Evolutionary conservation across 2,329 filamentous ascomycete species (phyloP).

Genomic region (Penicillium sp.): DNA sequence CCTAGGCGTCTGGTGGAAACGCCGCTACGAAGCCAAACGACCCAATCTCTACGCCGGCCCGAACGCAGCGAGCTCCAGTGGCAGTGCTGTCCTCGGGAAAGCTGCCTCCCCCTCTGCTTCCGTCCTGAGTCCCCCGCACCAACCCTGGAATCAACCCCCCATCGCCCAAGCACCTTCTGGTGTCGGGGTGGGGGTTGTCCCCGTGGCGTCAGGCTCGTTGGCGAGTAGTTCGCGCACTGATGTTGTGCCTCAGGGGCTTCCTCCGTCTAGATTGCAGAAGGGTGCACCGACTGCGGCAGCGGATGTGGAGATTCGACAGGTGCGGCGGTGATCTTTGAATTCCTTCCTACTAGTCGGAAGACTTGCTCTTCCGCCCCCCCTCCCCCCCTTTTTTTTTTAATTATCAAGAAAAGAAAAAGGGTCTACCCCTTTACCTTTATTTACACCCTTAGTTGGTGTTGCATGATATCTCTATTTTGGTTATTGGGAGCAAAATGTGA

Average conservation of each 20-base stretch:
- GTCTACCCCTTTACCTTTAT: not conserved
- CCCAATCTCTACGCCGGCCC: constrained; percentile 38
- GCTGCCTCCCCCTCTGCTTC: constrained; percentile 3
- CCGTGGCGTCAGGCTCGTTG: constrained; percentile 25
- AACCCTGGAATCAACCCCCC: constrained; percentile 1
- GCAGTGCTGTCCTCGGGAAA: constrained; percentile 23
- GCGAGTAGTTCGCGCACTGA: constrained; percentile 37
- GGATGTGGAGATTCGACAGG: constrained; percentile 32
- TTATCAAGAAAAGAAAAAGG: not conserved
- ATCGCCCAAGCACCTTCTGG: constrained; percentile 3
- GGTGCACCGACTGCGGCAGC: constrained; percentile 10
- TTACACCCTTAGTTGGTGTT: not conserved
- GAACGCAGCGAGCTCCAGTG: constrained; percentile 25
- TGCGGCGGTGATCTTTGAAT: constrained; percentile 15
- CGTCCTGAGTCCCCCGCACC: constrained; percentile 18
- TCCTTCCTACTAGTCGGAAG: no score
- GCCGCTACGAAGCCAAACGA: constrained; percentile 70
- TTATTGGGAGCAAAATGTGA: not conserved
- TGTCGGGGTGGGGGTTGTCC: not conserved
- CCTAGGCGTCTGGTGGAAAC: constrained; percentile 71
- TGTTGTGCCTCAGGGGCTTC: constrained; percentile 18
- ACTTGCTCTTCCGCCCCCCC: not conserved
- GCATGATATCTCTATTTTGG: not conserved
- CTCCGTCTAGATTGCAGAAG: constrained; percentile 25
- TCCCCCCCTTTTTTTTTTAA: not conserved